phyloP scores from a whole-genome alignment of 106 monocot species.

The Vanilla planifolia region DNA sequence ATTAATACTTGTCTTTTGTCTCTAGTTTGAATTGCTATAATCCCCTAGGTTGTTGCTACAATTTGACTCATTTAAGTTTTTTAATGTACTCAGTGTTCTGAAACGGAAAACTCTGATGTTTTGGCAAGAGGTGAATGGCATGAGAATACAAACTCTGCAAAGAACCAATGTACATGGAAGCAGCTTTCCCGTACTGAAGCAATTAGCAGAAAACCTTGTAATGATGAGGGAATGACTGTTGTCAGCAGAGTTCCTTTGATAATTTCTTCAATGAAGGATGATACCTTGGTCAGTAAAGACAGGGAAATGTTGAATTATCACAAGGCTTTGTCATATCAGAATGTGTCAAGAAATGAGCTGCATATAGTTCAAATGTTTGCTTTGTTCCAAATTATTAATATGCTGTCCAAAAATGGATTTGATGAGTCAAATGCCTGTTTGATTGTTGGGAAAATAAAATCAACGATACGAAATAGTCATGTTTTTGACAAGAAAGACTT shows the following conservation, averaged over 20 bases:
- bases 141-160: neutral
- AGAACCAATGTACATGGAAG: conserved; percentile 3
- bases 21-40: neutral
- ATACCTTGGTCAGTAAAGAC: conserved; percentile 10
- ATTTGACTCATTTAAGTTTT: neutral
- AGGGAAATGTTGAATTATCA: conserved; percentile 2
- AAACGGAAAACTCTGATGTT: conserved; percentile 6
- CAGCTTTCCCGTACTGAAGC: conserved; percentile 5
- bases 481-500: conserved; percentile 2
- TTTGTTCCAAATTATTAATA: neutral
- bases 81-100: conserved; percentile 7
- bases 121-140: conserved; percentile 5
- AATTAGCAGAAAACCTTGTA: neutral
- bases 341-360: conserved; percentile 4
- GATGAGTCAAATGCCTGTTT: neutral
- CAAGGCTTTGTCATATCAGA: neutral
- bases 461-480: neutral
- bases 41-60: no score
- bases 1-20: neutral
- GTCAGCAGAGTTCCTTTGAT: neutral
- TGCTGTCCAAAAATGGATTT: conserved; percentile 2
- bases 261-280: neutral
- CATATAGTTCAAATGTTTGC: conserved; percentile 8
- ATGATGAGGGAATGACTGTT: neutral
- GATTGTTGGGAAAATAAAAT: conserved; percentile 2